Evolutionary conservation across 768 basidiomycete genomes (phyloP), one percentile per base, ranked within the genome.

Genomic region (Tricholomella constricta): DNA sequence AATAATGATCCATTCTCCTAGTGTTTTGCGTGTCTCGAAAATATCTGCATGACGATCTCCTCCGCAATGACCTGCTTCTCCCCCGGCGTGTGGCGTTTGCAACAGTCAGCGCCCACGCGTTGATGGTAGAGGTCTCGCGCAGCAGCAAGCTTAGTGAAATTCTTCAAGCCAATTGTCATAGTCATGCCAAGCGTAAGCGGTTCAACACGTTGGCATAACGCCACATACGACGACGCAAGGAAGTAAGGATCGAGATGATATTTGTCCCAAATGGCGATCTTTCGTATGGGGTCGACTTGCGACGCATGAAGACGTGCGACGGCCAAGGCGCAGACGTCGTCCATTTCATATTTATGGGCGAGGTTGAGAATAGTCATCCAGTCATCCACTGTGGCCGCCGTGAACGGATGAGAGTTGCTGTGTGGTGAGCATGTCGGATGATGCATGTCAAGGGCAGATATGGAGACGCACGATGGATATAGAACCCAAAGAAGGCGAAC

Each of bases 401-500:
- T 62, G 45, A 63, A 58, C 6, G 59, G 40, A 14, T 57, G 35
- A 41, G 61, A 48, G 52, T 55, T 41, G 32, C 45, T 64, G 38
- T 32, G 47, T 19, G 32, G 12, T 15, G 20, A 38, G 26, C 12
- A 20, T 54, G 32, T 46, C 34, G 10, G 45, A 43, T 32, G 2
- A 17, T 1, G 19, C 22, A 19, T 25, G 14, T 11, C 35, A 43
- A 26, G 14, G 10, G 47, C 11, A 19, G 31, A 52, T 27, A 10
- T 35, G 23, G 38, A 50, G 19, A 57, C 67, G 52, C 60, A 84
- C 83, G 72, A 69, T 19, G 82, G 80, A 52, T 79, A 83, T 31
- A 84, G 72, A 4, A 84, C 71, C 69, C 78, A 78, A 2, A 84
- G 72, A 45, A 84, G 74, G 2, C 78, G 74, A 27, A 74, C 71